Conservation (phyloP, 116 monocot genomes). For the Posidonia oceanica region DNA sequence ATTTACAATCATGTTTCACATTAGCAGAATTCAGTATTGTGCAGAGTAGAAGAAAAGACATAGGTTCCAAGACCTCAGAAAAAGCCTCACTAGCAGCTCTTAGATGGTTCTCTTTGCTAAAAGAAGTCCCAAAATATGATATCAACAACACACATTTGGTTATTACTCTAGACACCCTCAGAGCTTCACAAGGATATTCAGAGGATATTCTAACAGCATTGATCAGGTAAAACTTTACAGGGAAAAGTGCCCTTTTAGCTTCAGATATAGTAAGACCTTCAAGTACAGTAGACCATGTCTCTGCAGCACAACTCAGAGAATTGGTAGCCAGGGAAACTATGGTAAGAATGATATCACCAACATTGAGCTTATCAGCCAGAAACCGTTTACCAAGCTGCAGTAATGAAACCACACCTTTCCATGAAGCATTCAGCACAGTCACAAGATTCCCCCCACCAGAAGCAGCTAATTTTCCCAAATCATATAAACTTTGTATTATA, state of each 20-base stretch:
- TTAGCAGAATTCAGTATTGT: conserved; percentile 52
- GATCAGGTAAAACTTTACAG: conserved; percentile 85
- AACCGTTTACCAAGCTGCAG: conserved; percentile 71
- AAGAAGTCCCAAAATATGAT: conserved; percentile 37
- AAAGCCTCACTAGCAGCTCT: conserved; percentile 72
- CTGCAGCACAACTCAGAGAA: conserved; percentile 49
- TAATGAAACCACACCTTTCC: conserved; percentile 89
- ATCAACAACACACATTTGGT: conserved; percentile 48
- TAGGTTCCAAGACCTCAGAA: conserved; percentile 59
- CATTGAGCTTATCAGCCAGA: conserved; percentile 45
- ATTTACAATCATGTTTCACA: conserved; percentile 27
- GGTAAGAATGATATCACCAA: conserved; percentile 55
- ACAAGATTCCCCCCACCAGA: conserved; percentile 80
- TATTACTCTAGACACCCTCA: conserved; percentile 34
- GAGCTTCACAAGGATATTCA: conserved; percentile 58
- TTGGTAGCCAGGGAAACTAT: conserved; percentile 56
- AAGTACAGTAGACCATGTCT: conserved; percentile 35
- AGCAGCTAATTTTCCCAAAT: conserved; percentile 74
- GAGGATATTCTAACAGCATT: conserved; percentile 84
- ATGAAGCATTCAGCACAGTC: conserved; percentile 71
- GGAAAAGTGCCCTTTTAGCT: conserved; percentile 82
- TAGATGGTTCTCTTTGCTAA: conserved; percentile 48
- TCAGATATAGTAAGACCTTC: conserved; percentile 30
- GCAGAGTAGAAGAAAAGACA: conserved; percentile 61
- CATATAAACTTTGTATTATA: conserved; percentile 44